Percentiles rank a stretch among this genome's conserved stretches.
Conservation (phyloP, 2,329 filamentous ascomycete genomes). For the Talaromyces pinophilus region DNA sequence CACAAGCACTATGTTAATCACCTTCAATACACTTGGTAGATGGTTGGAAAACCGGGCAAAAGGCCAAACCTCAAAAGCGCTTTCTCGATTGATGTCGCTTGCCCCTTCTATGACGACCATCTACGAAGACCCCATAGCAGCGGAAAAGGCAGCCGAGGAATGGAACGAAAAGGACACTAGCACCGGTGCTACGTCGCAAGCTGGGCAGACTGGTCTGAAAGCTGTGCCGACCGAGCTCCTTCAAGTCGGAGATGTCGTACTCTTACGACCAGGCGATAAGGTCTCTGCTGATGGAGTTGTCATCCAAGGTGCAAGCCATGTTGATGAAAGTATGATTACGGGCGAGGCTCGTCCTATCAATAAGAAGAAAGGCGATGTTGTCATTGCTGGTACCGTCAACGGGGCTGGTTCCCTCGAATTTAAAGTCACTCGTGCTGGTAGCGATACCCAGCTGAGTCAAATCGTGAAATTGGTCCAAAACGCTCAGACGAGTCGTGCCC, state of each 20-base stretch:
- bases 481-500: slow-evolving; percentile 89
- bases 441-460: slow-evolving; percentile 94
- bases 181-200: slow-evolving; percentile 21
- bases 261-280: slow-evolving; percentile 92
- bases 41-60: slow-evolving; percentile 94
- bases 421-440: slow-evolving; percentile 84
- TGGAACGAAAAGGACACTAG: slow-evolving; percentile 54
- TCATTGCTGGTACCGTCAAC: slow-evolving; percentile 96
- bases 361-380: slow-evolving; percentile 74
- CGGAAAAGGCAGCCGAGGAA: slow-evolving; percentile 80
- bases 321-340: slow-evolving; percentile 98
- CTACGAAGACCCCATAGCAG: slow-evolving; percentile 90
- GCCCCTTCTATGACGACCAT: slow-evolving; percentile 97
- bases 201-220: slow-evolving; percentile 68
- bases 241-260: slow-evolving; percentile 88
- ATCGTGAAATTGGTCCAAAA: slow-evolving; percentile 98
- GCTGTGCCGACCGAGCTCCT: slow-evolving; percentile 92
- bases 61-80: slow-evolving; percentile 90
- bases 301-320: slow-evolving; percentile 84
- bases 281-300: slow-evolving; percentile 90
- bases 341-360: slow-evolving; percentile 94
- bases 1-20: slow-evolving; percentile 97
- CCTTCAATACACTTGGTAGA: slow-evolving; percentile 86
- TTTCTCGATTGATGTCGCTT: slow-evolving; percentile 92
- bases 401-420: slow-evolving; percentile 90